Base-by-base conservation (phyloP, 1,284 basidiomycete genomes). In the Golubevia sp. region DNA sequence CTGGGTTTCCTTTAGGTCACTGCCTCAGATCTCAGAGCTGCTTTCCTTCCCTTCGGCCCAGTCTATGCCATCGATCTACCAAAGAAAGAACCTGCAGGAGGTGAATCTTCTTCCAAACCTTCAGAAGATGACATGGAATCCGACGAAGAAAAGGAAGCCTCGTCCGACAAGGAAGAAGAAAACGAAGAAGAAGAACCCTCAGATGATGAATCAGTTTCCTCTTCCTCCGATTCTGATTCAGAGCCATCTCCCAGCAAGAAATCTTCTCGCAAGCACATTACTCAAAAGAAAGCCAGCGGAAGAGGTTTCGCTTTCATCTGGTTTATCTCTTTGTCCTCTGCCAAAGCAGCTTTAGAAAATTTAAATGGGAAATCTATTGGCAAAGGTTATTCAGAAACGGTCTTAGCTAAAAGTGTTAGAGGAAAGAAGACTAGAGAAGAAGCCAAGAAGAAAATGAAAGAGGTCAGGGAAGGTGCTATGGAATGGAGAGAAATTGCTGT, bases 301-400 rank as follows among this genome's bases (percentile, higher is more conserved):
- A 91, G 92, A 71, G 95, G 96, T 0, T 99, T 97, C 75, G 96
- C 94, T 0, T 98, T 99, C 76, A 90, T 98, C 13, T 97, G 94
- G 93, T 94, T 93, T 88, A 85, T 94, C 67, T 91, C 90, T 68
- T 90, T 89, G 75, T 90, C 91, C 66, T 92, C 95, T 77, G 95
- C 94, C 2, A 91, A 94, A 79, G 86, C 87, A 56, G 96, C 94
- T 0, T 88, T 98, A 68, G 90, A 90, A 70, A 89, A 87, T 3
- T 89, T 93, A 67, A 98, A 98, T 77, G 94, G 93, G 13, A 88
- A 84, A 87, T 86, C 94, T 54, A 82, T 84, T 26, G 87, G 90
- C 8, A 91, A 91, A 11, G 87, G 90, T 67, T 90, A 90, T 0
- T 87, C 88, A 64, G 86, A 87, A 27, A 84, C 91, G 51, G 88